A percentile compares a stretch with the other conserved stretches of the same genome.
Conservation (phyloP, 805 yeast species). For the Candida orba region DNA sequence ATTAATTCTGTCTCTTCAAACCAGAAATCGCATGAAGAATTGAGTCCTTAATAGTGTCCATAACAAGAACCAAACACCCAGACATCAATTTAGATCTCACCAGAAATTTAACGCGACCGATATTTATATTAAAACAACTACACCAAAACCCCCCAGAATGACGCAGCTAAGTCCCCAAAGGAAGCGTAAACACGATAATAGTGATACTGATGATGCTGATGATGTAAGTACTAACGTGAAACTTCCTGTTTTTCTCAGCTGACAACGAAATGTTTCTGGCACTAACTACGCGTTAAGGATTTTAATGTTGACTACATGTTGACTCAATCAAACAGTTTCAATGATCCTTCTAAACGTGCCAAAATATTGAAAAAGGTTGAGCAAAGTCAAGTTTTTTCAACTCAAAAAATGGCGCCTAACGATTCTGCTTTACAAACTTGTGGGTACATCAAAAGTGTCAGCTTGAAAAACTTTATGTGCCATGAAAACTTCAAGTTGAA, state of each 20-base stretch:
- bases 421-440: slow-evolving; percentile 23
- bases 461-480: slow-evolving; percentile 78
- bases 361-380: slow-evolving; percentile 6
- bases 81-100: too few species aligned
- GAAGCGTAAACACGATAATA: too few species aligned
- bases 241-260: too few species aligned
- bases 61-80: too few species aligned
- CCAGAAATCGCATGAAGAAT: too few species aligned
- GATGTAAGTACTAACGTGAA: neutral
- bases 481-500: slow-evolving; percentile 73
- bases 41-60: too few species aligned
- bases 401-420: slow-evolving; percentile 6
- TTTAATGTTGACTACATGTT: slow-evolving; percentile 16
- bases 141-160: too few species aligned
- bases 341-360: neutral
- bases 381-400: slow-evolving; percentile 2
- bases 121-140: too few species aligned
- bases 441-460: slow-evolving; percentile 62
- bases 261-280: neutral
- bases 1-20: too few species aligned
- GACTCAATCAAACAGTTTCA: slow-evolving; percentile 8
- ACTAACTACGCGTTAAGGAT: slow-evolving; percentile 2
- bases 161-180: too few species aligned
- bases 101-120: too few species aligned
- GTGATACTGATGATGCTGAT: too few species aligned